Conservation (phyloP, 2,329 filamentous ascomycete genomes). For the Tolypocladium ophioglossoides region DNA sequence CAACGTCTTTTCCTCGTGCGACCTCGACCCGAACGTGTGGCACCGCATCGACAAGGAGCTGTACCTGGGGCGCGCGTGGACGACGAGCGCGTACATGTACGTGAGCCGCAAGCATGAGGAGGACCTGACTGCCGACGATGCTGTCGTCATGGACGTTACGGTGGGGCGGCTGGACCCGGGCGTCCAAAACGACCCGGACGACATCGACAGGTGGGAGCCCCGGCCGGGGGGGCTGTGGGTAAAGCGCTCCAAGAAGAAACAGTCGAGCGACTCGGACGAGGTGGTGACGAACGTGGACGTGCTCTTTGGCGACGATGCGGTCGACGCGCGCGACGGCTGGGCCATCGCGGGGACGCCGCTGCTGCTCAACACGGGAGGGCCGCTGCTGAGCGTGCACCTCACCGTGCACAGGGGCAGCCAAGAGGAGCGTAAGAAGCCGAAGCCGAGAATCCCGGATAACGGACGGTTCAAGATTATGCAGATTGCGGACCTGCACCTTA, state of each 20-base stretch:
- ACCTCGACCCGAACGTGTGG: conserved; percentile 62
- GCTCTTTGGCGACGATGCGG: conserved; percentile 81
- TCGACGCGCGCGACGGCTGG: conserved; percentile 84
- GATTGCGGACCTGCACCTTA: conserved; percentile 85
- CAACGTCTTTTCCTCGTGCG: conserved; percentile 66
- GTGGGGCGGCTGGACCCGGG: conserved; percentile 64
- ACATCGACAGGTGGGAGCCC: conserved; percentile 64
- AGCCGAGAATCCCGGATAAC: conserved; percentile 71
- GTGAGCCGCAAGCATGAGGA: conserved; percentile 79
- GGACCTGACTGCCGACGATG: conserved; percentile 63
- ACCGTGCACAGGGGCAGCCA: conserved; percentile 66
- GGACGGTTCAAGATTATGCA: conserved; percentile 98
- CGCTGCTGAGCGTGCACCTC: conserved; percentile 60
- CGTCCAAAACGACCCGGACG: conserved; percentile 32
- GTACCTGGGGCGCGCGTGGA: conserved; percentile 64
- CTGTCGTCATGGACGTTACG: conserved; percentile 68
- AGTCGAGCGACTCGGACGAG: conserved; percentile 63
- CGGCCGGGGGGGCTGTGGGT: conserved; percentile 74
- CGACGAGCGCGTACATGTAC: conserved; percentile 69
- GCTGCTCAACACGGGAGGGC: conserved; percentile 52
- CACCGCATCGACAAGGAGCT: conserved; percentile 83
- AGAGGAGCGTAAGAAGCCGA: conserved; percentile 53
- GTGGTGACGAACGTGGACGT: conserved; percentile 77
- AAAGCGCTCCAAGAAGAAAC: conserved; percentile 58
- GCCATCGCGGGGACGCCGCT: conserved; percentile 64